Evolutionary conservation across 1,284 basidiomycete species (phyloP).

Genomic region (Puccinia novopanici): DNA sequence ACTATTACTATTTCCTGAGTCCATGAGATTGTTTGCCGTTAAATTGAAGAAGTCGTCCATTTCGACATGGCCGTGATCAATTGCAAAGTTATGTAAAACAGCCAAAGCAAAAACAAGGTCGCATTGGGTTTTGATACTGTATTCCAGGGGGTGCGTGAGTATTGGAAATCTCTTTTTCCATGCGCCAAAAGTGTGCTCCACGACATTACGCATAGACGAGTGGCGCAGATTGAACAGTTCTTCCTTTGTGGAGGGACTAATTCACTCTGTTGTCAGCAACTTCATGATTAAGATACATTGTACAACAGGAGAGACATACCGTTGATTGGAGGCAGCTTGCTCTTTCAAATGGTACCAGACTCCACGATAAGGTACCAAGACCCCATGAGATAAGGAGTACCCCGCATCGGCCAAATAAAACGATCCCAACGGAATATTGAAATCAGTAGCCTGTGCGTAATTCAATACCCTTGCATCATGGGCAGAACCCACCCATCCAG

Average conservation of each 20-base stretch:
- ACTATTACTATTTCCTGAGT: background rate
- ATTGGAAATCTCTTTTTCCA: constrained; percentile 38
- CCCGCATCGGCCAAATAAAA: too few relatives aligned
- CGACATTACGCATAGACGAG: constrained; percentile 48
- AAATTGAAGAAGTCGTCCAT: background rate
- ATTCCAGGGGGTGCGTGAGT: background rate
- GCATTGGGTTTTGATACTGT: background rate
- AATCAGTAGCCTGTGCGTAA: constrained; percentile 56
- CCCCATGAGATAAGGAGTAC: background rate
- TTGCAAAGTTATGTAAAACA: background rate
- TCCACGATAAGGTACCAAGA: constrained; percentile 59
- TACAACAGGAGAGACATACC: background rate
- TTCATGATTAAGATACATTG: too few relatives aligned
- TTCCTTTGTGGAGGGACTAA: constrained; percentile 45
- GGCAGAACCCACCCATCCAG: constrained; percentile 61
- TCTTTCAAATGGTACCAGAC: constrained; percentile 60
- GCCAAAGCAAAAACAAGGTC: background rate
- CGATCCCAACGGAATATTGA: constrained; percentile 52
- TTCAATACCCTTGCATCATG: constrained; percentile 57
- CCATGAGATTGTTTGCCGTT: background rate
- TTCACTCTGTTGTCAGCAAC: background rate
- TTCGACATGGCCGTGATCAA: background rate
- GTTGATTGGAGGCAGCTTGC: constrained; percentile 54
- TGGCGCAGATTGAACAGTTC: constrained; percentile 52
- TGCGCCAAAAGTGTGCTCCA: constrained; percentile 51